Conservation (phyloP, 805 yeast genomes). For the Nakazawaea populi region DNA sequence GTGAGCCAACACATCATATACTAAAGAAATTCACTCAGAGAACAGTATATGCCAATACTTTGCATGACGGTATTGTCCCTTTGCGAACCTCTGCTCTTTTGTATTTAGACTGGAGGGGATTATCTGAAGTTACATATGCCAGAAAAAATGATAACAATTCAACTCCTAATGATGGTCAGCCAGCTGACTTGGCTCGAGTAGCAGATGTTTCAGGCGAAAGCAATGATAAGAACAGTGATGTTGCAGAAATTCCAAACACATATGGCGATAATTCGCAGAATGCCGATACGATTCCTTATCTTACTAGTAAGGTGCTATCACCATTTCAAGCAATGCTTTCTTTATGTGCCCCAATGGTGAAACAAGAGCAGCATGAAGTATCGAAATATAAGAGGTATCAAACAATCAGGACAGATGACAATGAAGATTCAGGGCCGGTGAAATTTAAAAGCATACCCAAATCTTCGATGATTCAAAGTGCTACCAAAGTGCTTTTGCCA, state of each 20-base stretch:
- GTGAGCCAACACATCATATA: constrained; percentile 62
- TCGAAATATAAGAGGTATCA: constrained; percentile 25
- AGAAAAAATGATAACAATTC: constrained; percentile 8
- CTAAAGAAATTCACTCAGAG: constrained; percentile 61
- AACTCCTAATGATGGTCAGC: constrained; percentile 11
- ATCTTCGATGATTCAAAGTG: constrained; percentile 74
- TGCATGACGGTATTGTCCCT: constrained; percentile 95
- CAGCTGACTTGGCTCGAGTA: constrained; percentile 11
- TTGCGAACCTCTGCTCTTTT: constrained; percentile 82
- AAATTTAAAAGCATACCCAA: constrained; percentile 41
- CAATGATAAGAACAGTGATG: constrained; percentile 14
- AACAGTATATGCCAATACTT: constrained; percentile 82
- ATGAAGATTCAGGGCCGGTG: constrained; percentile 11
- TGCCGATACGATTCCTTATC: constrained; percentile 11
- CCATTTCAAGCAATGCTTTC: constrained; percentile 42
- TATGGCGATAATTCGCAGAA: constrained; percentile 11
- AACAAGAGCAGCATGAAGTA: constrained; percentile 12
- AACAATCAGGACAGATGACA: constrained; percentile 16
- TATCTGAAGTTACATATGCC: constrained; percentile 42
- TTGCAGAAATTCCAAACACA: constrained; percentile 26
- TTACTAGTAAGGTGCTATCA: constrained; percentile 19
- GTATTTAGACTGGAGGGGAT: constrained; percentile 80
- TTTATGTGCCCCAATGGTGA: constrained; percentile 32
- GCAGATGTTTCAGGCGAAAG: constrained; percentile 12
- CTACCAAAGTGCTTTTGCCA: constrained; percentile 69